phyloP scores from a whole-genome alignment of 2,329 filamentous ascomycete genomes.

The Macrophomina tecta region DNA sequence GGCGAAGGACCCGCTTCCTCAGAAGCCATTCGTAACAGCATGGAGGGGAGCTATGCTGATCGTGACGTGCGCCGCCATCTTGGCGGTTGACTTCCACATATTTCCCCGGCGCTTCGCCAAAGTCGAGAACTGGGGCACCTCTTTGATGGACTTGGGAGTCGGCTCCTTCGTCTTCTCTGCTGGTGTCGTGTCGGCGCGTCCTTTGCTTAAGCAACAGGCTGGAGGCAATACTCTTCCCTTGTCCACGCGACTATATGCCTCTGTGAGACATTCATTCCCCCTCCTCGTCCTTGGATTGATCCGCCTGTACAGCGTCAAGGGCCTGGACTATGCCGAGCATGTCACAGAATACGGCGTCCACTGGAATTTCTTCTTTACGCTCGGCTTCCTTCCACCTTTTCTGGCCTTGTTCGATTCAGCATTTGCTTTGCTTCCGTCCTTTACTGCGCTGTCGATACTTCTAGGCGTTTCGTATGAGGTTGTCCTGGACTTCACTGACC shows the following conservation, averaged over 20 bases:
- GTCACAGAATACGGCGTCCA: constrained; percentile 97
- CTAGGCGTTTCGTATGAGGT: constrained; percentile 76
- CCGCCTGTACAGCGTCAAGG: constrained; percentile 87
- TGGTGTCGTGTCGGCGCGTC: constrained; percentile 85
- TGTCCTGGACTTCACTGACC: constrained; percentile 68
- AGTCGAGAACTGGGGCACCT: constrained; percentile 98
- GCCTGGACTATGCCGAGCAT: constrained; percentile 94
- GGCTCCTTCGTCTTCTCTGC: constrained; percentile 97
- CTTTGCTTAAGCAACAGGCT: constrained; percentile 73
- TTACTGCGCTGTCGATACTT: constrained; percentile 74
- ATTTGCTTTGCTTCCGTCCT: constrained; percentile 74
- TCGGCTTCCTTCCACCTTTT: constrained; percentile 87
- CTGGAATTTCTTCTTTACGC: constrained; percentile 99
- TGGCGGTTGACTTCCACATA: constrained; percentile 94
- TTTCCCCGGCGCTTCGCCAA: constrained; percentile 96
- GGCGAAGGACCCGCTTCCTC: constrained; percentile 64
- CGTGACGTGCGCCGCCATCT: constrained; percentile 84
- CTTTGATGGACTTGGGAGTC: constrained; percentile 97
- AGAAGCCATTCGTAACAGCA: constrained; percentile 89
- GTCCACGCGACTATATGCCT: constrained; percentile 64
- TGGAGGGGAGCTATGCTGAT: constrained; percentile 94
- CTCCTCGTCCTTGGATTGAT: constrained; percentile 80
- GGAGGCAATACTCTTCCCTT: constrained; percentile 60
- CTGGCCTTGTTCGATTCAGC: constrained; percentile 80
- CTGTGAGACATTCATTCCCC: constrained; percentile 81